Percentiles rank a stretch among this genome's conserved stretches.
These are phyloP conservation scores for Fraxinus baroniana DNA, from an alignment of 305 asterid species.

Conservation along the genomic window DNA sequence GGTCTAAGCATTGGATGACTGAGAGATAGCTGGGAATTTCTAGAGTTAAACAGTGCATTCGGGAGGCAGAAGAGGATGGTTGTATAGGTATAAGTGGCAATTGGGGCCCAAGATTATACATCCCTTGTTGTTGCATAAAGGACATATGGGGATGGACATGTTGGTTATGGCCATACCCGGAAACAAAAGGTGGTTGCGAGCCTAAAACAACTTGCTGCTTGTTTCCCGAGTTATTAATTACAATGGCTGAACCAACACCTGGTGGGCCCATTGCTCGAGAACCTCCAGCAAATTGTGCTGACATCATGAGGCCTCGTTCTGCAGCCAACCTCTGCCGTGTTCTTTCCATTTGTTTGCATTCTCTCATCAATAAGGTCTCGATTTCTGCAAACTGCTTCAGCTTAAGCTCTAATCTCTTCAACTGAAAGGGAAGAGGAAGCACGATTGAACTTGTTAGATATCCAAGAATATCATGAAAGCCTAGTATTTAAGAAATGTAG, in stretches of 20 bases:
- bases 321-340: conserved; percentile 64
- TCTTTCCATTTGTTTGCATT: conserved; percentile 93
- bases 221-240: conserved; percentile 28
- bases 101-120: conserved; percentile 53
- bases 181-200: conserved; percentile 36
- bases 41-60: conserved; percentile 30
- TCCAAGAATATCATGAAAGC: not conserved
- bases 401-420: conserved; percentile 16
- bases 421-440: not conserved
- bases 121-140: conserved; percentile 37
- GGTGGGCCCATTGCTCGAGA: too few relatives aligned
- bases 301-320: conserved; percentile 51
- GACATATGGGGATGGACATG: conserved; percentile 46
- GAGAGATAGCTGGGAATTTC: conserved; percentile 39
- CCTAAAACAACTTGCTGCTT: conserved; percentile 37
- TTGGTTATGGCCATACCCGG: conserved; percentile 48
- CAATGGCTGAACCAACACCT: too few relatives aligned
- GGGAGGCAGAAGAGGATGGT: conserved; percentile 44
- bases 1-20: conserved; percentile 52
- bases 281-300: too few relatives aligned
- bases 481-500: not conserved
- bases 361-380: conserved; percentile 87
- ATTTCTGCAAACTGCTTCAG: conserved; percentile 48
- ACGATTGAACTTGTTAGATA: not conserved
- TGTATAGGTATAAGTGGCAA: conserved; percentile 54